Percentiles rank a stretch among this genome's conserved stretches.
Conservation (phyloP, 495 filamentous ascomycete genomes). For the Aspergillus heteromorphus region DNA sequence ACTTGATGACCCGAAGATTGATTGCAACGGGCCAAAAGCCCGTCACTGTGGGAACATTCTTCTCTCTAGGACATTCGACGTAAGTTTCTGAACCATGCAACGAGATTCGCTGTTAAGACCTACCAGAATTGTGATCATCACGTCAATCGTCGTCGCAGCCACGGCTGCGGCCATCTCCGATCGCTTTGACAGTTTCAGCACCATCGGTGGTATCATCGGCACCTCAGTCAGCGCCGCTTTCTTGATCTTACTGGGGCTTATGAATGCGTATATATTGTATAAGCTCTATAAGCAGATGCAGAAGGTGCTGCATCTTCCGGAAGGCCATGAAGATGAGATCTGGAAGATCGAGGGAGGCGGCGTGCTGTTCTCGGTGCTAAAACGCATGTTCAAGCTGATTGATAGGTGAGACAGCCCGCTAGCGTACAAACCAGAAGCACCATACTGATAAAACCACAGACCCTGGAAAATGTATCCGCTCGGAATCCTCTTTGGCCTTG, state of each 20-base stretch:
- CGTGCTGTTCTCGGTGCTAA: slow-evolving; percentile 64
- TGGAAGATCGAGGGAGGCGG: slow-evolving; percentile 74
- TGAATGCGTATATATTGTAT: slow-evolving; percentile 80
- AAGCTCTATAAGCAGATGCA: slow-evolving; percentile 65
- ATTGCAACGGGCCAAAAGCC: slow-evolving; percentile 80
- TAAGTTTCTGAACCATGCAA: slow-evolving; percentile 20
- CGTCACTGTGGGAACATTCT: slow-evolving; percentile 93
- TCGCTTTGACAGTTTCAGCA: slow-evolving; percentile 71
- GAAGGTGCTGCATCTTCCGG: slow-evolving; percentile 48
- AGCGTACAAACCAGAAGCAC: background rate
- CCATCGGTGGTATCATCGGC: slow-evolving; percentile 77
- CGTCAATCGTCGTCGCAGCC: slow-evolving; percentile 85
- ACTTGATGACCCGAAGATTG: slow-evolving; percentile 90
- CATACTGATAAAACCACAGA: slow-evolving; percentile 20
- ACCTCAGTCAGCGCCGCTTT: slow-evolving; percentile 79
- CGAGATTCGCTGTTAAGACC: background rate
- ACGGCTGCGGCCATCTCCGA: slow-evolving; percentile 76
- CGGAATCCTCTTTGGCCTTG: slow-evolving; percentile 84
- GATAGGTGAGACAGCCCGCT: slow-evolving; percentile 47
- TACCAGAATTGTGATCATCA: slow-evolving; percentile 73
- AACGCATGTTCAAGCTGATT: slow-evolving; percentile 74
- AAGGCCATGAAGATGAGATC: slow-evolving; percentile 49
- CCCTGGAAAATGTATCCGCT: slow-evolving; percentile 98
- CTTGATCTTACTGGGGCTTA: slow-evolving; percentile 72
- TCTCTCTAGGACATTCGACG: slow-evolving; percentile 89